Conservation (phyloP, 2,329 filamentous ascomycete species). For the Epichloe uncinata region DNA sequence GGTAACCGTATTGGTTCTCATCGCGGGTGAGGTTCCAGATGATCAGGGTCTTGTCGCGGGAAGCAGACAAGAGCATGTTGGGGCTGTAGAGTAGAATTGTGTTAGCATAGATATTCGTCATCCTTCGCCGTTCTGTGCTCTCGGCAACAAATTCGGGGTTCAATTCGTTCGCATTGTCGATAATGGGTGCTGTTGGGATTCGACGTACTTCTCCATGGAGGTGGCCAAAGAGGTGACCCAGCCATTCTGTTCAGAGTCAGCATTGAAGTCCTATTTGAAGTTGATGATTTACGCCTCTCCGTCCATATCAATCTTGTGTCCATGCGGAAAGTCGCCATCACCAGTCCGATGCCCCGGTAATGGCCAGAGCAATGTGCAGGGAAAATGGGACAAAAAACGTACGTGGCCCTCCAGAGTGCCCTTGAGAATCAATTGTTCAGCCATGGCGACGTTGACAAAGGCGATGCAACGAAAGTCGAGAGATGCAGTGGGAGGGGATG, state of each 20-base stretch:
- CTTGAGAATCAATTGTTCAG: slow-evolving; percentile 91
- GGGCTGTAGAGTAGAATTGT: slow-evolving; percentile 42
- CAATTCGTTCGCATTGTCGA: slow-evolving; percentile 3
- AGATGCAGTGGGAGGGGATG: slow-evolving; percentile 20
- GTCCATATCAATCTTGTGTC: not conserved
- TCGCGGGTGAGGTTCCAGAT: slow-evolving; percentile 99
- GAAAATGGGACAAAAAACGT: slow-evolving; percentile 28
- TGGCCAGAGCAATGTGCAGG: slow-evolving; percentile 6
- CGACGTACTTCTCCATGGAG: slow-evolving; percentile 89
- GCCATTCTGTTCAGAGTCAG: slow-evolving; percentile 51
- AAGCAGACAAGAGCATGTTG: slow-evolving; percentile 98
- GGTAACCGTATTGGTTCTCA: slow-evolving; percentile 95
- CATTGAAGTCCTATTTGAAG: slow-evolving; percentile 2
- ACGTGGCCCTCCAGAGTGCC: slow-evolving; percentile 95
- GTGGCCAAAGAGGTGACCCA: slow-evolving; percentile 98
- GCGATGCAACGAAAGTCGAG: slow-evolving; percentile 22
- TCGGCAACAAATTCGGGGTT: slow-evolving; percentile 1
- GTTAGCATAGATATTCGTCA: slow-evolving; percentile 8
- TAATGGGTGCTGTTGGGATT: not conserved
- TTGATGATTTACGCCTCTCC: not conserved
- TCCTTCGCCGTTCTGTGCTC: not conserved
- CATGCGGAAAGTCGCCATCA: not conserved
- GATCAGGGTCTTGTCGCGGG: slow-evolving; percentile 97
- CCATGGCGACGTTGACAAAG: slow-evolving; percentile 48
- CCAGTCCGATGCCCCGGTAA: slow-evolving; percentile 3